Conservation (phyloP, 2,329 filamentous ascomycete genomes). For the Aspergillus sp. region DNA sequence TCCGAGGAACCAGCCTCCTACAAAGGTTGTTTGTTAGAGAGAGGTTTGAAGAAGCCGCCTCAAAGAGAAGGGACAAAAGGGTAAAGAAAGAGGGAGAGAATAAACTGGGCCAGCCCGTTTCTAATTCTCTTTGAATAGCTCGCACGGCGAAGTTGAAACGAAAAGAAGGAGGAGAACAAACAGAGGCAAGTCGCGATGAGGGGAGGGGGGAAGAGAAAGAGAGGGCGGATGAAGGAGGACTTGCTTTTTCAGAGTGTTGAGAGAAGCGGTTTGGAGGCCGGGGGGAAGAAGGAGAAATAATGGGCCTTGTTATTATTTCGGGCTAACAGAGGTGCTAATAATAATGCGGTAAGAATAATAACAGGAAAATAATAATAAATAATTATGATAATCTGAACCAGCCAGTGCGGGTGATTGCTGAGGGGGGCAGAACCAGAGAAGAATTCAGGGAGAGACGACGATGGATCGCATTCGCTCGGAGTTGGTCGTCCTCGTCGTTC, state of each 20-base stretch:
- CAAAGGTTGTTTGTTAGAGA: constrained; percentile 14
- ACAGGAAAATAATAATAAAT: constrained; percentile 15
- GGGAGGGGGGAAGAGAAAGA: constrained; percentile 17
- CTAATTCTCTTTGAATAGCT: constrained; percentile 31
- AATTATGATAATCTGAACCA: constrained; percentile 16
- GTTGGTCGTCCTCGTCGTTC: background rate
- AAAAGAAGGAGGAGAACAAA: constrained; percentile 22
- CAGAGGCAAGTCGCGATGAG: constrained; percentile 18
- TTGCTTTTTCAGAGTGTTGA: constrained; percentile 22
- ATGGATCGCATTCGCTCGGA: constrained; percentile 15
- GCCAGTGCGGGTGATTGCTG: constrained; percentile 9
- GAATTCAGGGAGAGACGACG: constrained; percentile 24
- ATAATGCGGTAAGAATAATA: constrained; percentile 13
- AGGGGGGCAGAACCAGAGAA: constrained; percentile 16
- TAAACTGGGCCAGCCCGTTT: constrained; percentile 39
- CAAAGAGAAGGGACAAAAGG: constrained; percentile 21
- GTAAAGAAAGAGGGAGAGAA: constrained; percentile 26
- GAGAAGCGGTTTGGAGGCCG: constrained; percentile 10
- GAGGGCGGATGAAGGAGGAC: constrained; percentile 22
- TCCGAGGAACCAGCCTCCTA: constrained; percentile 40
- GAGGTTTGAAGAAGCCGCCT: constrained; percentile 21
- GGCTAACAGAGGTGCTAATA: constrained; percentile 14
- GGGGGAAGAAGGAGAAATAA: constrained; percentile 15
- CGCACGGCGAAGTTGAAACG: constrained; percentile 36
- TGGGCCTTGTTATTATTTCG: constrained; percentile 12